These are phyloP conservation scores for Artemisia tridentata DNA, from an alignment of 129 eudicot species.

Conservation along the genomic window DNA sequence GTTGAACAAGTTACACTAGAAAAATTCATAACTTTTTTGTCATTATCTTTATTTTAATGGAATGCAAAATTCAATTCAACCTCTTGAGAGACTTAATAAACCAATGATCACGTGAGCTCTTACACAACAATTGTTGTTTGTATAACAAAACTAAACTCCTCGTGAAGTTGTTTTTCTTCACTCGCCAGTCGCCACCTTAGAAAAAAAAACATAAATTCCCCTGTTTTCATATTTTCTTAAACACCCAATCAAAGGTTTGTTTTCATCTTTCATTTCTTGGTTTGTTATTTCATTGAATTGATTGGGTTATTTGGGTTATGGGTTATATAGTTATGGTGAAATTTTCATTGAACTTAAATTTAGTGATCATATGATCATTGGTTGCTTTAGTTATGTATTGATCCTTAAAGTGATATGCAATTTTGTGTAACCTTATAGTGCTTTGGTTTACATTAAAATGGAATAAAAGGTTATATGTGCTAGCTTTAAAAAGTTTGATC, in stretches of 20 bases:
- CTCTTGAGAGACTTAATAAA: slow-evolving; percentile 8
- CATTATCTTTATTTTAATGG: too few species aligned
- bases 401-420: slow-evolving; percentile 2
- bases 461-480: not conserved
- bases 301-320: not conserved
- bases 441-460: not conserved
- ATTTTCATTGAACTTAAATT: not conserved
- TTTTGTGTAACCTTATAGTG: not conserved
- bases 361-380: not conserved
- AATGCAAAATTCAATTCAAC: too few species aligned
- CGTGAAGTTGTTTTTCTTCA: slow-evolving; percentile 8
- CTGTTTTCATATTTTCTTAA: not conserved
- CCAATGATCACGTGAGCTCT: slow-evolving; percentile 25
- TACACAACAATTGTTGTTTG: slow-evolving; percentile 22
- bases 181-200: not conserved
- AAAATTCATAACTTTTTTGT: too few species aligned
- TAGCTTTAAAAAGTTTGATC: slow-evolving; percentile 14
- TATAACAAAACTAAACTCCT: slow-evolving; percentile 14
- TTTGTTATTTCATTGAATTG: not conserved
- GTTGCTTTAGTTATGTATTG: slow-evolving; percentile 16
- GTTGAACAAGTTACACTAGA: too few species aligned
- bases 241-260: slow-evolving; percentile 20
- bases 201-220: not conserved
- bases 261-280: not conserved
- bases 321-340: not conserved